These are phyloP conservation scores for Meripilus lineatus DNA, from an alignment of 1,284 basidiomycete genomes.

Conservation along the genomic window DNA sequence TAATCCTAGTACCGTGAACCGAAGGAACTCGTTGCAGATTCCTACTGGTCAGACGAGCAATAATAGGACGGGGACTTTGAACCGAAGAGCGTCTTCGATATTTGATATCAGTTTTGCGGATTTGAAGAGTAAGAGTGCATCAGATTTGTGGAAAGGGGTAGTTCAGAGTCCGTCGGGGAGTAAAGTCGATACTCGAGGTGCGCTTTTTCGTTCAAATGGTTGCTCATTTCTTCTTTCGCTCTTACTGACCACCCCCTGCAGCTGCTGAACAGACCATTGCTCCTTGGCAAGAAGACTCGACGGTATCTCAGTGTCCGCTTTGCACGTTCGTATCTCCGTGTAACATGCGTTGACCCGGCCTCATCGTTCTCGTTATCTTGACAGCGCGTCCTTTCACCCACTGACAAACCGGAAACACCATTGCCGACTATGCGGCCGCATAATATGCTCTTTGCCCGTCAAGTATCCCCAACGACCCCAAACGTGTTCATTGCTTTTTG, in stretches of 20 bases:
- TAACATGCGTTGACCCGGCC: neutral
- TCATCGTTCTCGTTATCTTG: neutral
- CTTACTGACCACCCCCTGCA: too few relatives aligned
- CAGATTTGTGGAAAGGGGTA: conserved; percentile 55
- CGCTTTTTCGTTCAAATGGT: conserved; percentile 17
- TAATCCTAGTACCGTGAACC: conserved; percentile 20
- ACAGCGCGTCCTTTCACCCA: conserved; percentile 78
- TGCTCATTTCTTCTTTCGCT: too few relatives aligned
- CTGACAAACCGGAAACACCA: conserved; percentile 95
- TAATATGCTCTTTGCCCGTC: conserved; percentile 88
- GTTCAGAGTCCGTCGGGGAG: conserved; percentile 38
- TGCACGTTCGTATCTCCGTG: conserved; percentile 61
- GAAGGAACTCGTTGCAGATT: conserved; percentile 19
- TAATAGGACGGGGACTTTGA: conserved; percentile 17
- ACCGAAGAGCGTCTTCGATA: conserved; percentile 55
- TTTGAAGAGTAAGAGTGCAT: conserved; percentile 53
- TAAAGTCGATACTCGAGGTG: conserved; percentile 59
- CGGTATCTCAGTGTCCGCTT: conserved; percentile 76
- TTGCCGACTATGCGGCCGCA: conserved; percentile 89
- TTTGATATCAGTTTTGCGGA: conserved; percentile 58
- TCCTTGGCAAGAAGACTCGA: conserved; percentile 87
- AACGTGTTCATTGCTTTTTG: conserved; percentile 74
- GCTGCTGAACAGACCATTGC: conserved; percentile 90
- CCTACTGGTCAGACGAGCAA: conserved; percentile 10
- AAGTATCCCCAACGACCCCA: conserved; percentile 66